Conservation (phyloP, 805 yeast species). For the Ogataea thermomethanolica region DNA sequence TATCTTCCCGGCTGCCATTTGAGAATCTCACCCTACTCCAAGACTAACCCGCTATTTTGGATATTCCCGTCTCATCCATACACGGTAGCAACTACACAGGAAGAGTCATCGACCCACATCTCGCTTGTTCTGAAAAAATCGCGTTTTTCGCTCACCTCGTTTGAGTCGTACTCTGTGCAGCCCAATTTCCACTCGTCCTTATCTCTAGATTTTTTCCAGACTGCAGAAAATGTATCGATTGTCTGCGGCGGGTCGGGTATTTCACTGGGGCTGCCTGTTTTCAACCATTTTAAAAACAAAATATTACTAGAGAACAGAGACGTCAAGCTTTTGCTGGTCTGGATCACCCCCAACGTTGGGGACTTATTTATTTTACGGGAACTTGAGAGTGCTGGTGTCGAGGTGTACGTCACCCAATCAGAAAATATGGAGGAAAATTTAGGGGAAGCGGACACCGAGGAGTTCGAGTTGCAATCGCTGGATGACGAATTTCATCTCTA, state of each 20-base stretch:
- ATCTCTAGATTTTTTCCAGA: slow-evolving; percentile 40
- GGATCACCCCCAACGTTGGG: slow-evolving; percentile 48
- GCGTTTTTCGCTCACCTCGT: slow-evolving; percentile 35
- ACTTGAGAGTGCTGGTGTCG: slow-evolving; percentile 33
- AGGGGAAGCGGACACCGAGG: slow-evolving; percentile 16
- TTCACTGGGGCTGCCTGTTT: slow-evolving; percentile 56
- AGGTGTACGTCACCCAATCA: slow-evolving; percentile 37
- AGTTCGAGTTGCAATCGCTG: slow-evolving; percentile 26
- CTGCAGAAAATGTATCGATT: slow-evolving; percentile 48
- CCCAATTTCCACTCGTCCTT: slow-evolving; percentile 37
- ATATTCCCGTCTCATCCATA: slow-evolving; percentile 65
- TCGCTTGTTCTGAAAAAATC: slow-evolving; percentile 47
- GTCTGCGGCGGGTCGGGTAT: slow-evolving; percentile 76
- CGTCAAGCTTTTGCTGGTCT: slow-evolving; percentile 40
- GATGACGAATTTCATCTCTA: slow-evolving; percentile 20
- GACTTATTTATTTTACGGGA: slow-evolving; percentile 48
- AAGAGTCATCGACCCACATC: slow-evolving; percentile 32
- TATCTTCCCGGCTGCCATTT: slow-evolving; percentile 57
- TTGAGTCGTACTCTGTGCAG: slow-evolving; percentile 33
- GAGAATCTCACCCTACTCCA: slow-evolving; percentile 39
- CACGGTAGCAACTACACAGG: slow-evolving; percentile 46
- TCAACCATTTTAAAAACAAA: slow-evolving; percentile 36
- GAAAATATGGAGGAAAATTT: slow-evolving; percentile 1
- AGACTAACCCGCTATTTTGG: slow-evolving; percentile 41
- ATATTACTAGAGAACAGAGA: slow-evolving; percentile 23